phyloP scores from a whole-genome alignment of 192 early-diverging fungal species.

The Phycomyces blakesleeanus region DNA sequence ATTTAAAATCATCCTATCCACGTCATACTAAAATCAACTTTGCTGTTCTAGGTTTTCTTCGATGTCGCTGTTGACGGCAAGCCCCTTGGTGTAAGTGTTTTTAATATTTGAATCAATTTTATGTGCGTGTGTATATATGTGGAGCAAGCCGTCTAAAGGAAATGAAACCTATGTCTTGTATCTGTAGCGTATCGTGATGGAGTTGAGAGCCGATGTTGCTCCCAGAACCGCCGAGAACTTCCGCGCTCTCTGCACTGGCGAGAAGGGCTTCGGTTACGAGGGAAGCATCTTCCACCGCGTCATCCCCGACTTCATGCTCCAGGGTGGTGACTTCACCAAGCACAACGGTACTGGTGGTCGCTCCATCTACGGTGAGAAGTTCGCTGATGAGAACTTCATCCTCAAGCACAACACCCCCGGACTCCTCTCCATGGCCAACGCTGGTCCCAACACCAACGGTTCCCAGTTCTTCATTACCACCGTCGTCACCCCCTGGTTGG shows the following conservation, averaged over 20 bases:
- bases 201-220: constrained; percentile 61
- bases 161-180: neutral
- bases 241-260: constrained; percentile 94
- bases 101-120: no score
- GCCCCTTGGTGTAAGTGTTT: constrained; percentile 44
- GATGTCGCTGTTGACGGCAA: constrained; percentile 55
- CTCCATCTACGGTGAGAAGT: constrained; percentile 81
- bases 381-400: constrained; percentile 59
- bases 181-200: constrained; percentile 57
- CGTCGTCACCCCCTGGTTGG: constrained; percentile 79
- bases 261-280: constrained; percentile 84
- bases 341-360: constrained; percentile 87
- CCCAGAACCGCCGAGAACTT: constrained; percentile 95
- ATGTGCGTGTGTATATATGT: no score
- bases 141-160: no score
- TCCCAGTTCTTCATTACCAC: constrained; percentile 92
- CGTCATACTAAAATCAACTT: no score
- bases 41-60: constrained; percentile 66
- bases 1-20: neutral
- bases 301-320: constrained; percentile 79
- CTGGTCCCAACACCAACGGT: constrained; percentile 81
- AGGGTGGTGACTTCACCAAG: constrained; percentile 84
- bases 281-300: constrained; percentile 80
- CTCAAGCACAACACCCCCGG: constrained; percentile 60
- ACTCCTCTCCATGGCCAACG: constrained; percentile 85